Evolutionary conservation across 2,329 filamentous ascomycete species (phyloP).

Genomic region (Scytalidium sp.): DNA sequence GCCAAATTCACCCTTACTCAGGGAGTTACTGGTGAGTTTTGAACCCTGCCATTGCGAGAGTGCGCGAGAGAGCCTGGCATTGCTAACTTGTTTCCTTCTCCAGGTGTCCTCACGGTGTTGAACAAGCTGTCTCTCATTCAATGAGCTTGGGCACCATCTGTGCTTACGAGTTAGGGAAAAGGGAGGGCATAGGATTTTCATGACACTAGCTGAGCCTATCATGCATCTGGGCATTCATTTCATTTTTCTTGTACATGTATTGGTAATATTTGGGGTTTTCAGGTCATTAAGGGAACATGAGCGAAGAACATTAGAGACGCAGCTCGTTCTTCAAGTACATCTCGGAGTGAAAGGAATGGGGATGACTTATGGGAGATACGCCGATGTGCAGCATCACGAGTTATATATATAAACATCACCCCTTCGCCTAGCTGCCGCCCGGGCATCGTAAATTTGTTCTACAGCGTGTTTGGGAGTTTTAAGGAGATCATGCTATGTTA

Average conservation of each 20-base stretch:
- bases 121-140: conserved; percentile 42
- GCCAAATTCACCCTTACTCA: conserved; percentile 83
- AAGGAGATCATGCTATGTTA: no score
- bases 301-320: neutral
- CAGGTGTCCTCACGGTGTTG: conserved; percentile 49
- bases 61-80: neutral
- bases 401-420: no score
- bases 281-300: neutral
- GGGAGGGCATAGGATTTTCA: conserved; percentile 10
- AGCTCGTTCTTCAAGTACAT: neutral
- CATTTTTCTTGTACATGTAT: conserved; percentile 11
- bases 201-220: neutral
- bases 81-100: neutral
- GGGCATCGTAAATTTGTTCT: no score
- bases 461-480: no score
- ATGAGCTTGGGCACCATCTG: conserved; percentile 3
- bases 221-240: neutral
- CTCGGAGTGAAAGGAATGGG: no score
- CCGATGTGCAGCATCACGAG: no score
- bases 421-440: no score
- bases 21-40: conserved; percentile 79
- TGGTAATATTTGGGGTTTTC: conserved; percentile 12
- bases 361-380: no score
- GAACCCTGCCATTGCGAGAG: neutral
- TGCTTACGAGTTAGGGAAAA: neutral